Evolutionary conservation across 805 yeast genomes (phyloP).

Genomic region (Metschnikowia amazonensis): DNA sequence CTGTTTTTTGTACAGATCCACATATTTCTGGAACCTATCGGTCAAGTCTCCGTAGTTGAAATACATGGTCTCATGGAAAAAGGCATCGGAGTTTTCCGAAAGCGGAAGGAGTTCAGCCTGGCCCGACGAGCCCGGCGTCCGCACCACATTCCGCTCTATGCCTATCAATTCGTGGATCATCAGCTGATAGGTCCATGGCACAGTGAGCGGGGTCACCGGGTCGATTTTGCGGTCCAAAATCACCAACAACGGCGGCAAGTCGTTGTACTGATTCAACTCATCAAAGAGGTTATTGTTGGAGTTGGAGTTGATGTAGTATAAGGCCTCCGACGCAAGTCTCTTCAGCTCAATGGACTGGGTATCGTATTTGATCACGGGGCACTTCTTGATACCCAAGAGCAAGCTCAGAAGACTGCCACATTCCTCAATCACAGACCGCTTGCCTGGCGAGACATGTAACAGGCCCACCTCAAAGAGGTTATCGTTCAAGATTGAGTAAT

Average conservation of each 20-base stretch:
- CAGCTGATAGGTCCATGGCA: conserved; percentile 98
- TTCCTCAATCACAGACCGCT: conserved; percentile 33
- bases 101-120: conserved; percentile 31
- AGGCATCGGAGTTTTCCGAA: conserved; percentile 65
- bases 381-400: conserved; percentile 66
- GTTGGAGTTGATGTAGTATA: conserved; percentile 52
- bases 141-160: conserved; percentile 75
- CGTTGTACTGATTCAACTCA: conserved; percentile 50
- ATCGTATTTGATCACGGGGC: conserved; percentile 80
- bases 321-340: conserved; percentile 65
- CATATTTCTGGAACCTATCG: conserved; percentile 79
- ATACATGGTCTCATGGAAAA: conserved; percentile 77
- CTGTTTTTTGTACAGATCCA: conserved; percentile 72
- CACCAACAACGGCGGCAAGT: conserved; percentile 68
- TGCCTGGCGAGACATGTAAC: conserved; percentile 27
- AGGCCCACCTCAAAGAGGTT: conserved; percentile 48
- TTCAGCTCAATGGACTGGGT: conserved; percentile 59
- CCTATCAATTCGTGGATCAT: conserved; percentile 94
- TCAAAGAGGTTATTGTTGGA: conserved; percentile 63
- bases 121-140: conserved; percentile 51
- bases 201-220: conserved; percentile 86
- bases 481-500: conserved; percentile 69
- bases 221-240: conserved; percentile 83
- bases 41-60: conserved; percentile 94
- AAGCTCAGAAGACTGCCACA: conserved; percentile 46